Evolutionary conservation across 208 protist genomes (phyloP).

Genomic region (Acanthamoeba royreba): DNA sequence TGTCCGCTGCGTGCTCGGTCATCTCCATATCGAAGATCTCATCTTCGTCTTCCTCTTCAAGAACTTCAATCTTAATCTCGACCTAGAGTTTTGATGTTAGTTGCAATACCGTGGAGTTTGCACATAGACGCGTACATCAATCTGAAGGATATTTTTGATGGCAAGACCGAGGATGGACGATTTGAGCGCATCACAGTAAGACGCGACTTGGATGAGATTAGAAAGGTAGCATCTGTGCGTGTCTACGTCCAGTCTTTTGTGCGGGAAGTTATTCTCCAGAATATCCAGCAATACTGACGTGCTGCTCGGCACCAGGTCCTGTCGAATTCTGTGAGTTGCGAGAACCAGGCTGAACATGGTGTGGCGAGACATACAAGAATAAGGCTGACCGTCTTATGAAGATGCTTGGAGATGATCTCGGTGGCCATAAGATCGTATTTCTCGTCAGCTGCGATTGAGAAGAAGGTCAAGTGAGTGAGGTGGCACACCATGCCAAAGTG

Average conservation of each 20-base stretch:
- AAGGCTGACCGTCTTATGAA: neutral
- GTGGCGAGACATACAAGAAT: neutral
- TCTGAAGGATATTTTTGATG: conserved; percentile 37
- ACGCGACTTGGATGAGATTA: neutral
- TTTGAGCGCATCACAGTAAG: conserved; percentile 1
- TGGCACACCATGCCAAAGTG: no score
- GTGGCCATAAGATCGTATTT: neutral
- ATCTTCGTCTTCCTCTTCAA: conserved; percentile 34
- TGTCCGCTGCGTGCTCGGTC: conserved; percentile 10
- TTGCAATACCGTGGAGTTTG: neutral
- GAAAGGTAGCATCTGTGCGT: conserved; percentile 34
- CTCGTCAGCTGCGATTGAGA: neutral
- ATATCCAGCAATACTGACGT: neutral
- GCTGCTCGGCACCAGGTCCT: conserved; percentile 32
- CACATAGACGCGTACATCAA: neutral
- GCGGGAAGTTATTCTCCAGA: conserved; percentile 33
- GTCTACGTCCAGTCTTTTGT: conserved; percentile 36
- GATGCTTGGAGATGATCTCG: neutral
- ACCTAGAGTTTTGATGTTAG: no score
- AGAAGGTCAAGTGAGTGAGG: no score
- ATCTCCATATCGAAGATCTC: conserved; percentile 34
- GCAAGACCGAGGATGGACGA: neutral
- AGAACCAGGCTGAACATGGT: no score
- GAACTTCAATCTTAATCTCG: conserved; percentile 1
- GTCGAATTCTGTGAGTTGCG: no score